phyloP scores from a whole-genome alignment of 208 protist genomes.

The Leishmania guyanensis region DNA sequence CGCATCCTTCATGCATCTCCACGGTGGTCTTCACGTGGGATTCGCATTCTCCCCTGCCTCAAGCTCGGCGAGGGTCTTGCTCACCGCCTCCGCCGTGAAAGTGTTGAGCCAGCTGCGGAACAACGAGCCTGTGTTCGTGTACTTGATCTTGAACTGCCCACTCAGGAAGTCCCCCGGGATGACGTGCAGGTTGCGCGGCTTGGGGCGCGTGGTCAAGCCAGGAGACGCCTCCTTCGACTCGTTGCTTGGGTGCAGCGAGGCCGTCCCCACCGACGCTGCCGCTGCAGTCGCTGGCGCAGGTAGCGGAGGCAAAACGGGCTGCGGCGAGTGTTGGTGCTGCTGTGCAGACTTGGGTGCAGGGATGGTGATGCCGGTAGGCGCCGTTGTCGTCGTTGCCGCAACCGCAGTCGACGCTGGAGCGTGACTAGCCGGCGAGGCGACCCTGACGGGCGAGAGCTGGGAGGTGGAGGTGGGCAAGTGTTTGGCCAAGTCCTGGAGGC shows the following conservation, averaged over 20 bases:
- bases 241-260: not conserved
- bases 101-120: slow-evolving; percentile 50
- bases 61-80: slow-evolving; percentile 27
- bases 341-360: slow-evolving; percentile 37
- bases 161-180: slow-evolving; percentile 62
- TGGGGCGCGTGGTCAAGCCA: not conserved
- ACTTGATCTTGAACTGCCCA: slow-evolving; percentile 38
- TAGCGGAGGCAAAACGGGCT: not conserved
- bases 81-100: slow-evolving; percentile 36
- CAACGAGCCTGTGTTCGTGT: slow-evolving; percentile 34
- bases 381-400: slow-evolving; percentile 8
- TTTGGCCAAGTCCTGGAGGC: slow-evolving; percentile 36
- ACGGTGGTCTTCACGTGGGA: not conserved
- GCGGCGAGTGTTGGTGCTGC: slow-evolving; percentile 2
- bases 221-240: slow-evolving; percentile 12
- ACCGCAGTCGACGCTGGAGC: slow-evolving; percentile 11
- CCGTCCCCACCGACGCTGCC: too few relatives aligned
- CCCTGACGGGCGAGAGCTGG: slow-evolving; percentile 14
- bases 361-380: slow-evolving; percentile 28
- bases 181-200: slow-evolving; percentile 13
- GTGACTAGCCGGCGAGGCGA: not conserved
- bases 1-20: not conserved
- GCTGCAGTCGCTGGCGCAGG: not conserved
- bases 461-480: slow-evolving; percentile 33
- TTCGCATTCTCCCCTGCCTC: slow-evolving; percentile 20